Base-by-base conservation (phyloP, 331 rosid genomes). In the Pyracantha coccinea region DNA sequence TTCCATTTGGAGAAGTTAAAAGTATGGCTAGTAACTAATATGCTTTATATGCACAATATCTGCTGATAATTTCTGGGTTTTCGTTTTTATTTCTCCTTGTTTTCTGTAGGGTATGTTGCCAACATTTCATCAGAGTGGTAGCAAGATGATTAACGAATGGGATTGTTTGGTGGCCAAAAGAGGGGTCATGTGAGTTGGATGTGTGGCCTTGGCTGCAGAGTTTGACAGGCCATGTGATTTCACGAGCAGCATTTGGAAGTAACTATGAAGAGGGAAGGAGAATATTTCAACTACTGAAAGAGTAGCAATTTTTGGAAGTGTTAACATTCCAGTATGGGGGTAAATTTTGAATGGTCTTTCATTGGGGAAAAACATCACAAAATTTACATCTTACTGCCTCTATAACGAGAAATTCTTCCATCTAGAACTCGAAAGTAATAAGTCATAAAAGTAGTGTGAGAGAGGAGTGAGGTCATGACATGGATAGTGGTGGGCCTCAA, bases 211-310 rank as follows among this genome's bases (percentile, higher is more conserved):
- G 53, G 53, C 53, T 45, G 5, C 53, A 45, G 53, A 14, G 59
- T 45, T 8, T 79, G 68, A 7, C 89, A 5, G 14, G 69, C 0
- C 87, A 89, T 73, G 80, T 63, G n/a, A 83, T 86, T 69, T 84
- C 91, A 74, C 72, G 84, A 25, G 41, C 89, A 0, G 84, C 91
- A 19, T 88, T 88, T 61, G 87, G 88, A 11, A 83, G 89, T 55
- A 68, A 82, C 66, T 75, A 77, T 32, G 66, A 84, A 68, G 82
- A 83, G 81, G 90, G 87, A 12, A 70, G 17, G 57, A 75, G 9
- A 77, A 84, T 88, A 47, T 85, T 91, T 33, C 25, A 80, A 71
- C 89, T 88, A 61, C 71, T 54, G 29, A 81, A 15, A 28, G 86
- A 85, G 68, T 35, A 35, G 41, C 41, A 35, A 35, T 35, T 35